Percentiles rank a stretch among this genome's conserved stretches.
Evolutionary conservation across 2,329 filamentous ascomycete species (phyloP).

Genomic region (Chaetothyriales sp.): DNA sequence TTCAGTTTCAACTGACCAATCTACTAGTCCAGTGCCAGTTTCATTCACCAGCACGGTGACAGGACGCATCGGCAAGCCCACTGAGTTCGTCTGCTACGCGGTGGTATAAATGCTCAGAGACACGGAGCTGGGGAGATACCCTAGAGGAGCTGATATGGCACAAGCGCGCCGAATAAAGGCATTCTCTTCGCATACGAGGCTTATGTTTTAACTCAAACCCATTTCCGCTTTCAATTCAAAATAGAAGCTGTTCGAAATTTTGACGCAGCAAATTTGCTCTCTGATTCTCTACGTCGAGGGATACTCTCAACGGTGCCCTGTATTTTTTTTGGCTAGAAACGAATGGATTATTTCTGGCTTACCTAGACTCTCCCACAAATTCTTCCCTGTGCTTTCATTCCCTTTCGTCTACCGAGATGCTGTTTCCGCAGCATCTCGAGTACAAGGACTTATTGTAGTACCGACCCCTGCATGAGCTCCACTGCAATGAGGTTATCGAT

Average conservation of each 20-base stretch:
- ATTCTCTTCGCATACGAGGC: background rate
- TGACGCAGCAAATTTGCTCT: too few species aligned
- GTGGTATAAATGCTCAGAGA: slow-evolving; percentile 3
- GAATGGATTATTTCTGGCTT: too few species aligned
- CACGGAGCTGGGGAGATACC: background rate
- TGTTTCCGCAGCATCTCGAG: too few species aligned
- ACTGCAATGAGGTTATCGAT: background rate
- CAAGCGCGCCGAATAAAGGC: background rate
- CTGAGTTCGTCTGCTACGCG: slow-evolving; percentile 11
- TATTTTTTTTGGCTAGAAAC: too few species aligned
- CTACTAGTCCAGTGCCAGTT: background rate
- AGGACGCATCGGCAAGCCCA: slow-evolving; percentile 12
- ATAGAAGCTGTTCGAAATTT: background rate
- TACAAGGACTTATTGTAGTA: too few species aligned
- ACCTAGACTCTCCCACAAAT: too few species aligned
- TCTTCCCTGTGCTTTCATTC: too few species aligned
- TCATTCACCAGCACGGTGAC: slow-evolving; percentile 14
- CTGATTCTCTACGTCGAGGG: too few species aligned
- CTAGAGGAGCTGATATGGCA: too few species aligned
- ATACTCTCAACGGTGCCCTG: too few species aligned
- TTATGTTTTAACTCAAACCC: background rate
- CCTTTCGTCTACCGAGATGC: too few species aligned
- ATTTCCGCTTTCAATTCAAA: background rate
- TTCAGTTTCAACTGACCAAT: background rate
- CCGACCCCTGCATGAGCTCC: too few species aligned